Evolutionary conservation across 1,284 basidiomycete genomes (phyloP), one percentile per base, ranked within the genome.

Genomic region (Tilletia walkeri): DNA sequence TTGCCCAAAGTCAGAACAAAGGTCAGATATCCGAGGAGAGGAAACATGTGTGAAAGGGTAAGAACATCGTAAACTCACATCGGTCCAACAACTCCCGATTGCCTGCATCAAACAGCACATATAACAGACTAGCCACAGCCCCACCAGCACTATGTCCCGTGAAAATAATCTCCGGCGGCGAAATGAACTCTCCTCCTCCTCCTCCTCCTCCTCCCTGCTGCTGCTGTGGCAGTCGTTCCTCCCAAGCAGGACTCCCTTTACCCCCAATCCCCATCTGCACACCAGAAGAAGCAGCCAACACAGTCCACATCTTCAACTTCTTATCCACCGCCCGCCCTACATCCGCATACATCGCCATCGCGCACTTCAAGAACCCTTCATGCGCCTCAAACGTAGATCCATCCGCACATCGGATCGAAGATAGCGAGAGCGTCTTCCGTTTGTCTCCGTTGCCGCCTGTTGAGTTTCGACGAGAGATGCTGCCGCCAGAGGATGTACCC

Each of bases 111-210:
- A 63, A 34, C 59, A 63, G 36, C 30, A 63, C 59, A 39, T 63
- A 63, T 6, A 63, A 34, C 59, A 63, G 34, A 38, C 34, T 38
- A 34, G 59, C 59, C 16, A 63, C 59, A 6, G 59, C 59, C 16
- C 59, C 59, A 18, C 59, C 59, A 10, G 59, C 59, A 63, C 59
- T 63, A 20, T 63, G 59, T 18, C 59, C 59, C 30, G 59, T 63
- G 3, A 63, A 39, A 16, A 63, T 63, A 9, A 63, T 16, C 34
- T 63, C 59, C 36, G 59, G 59, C 16, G 59, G 59, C 34, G 59
- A 63, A 6, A 63, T 20, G 4, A 18, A 7, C 59, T 63, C 59
- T 18, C 50, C 50, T 53, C 50, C 18, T 6, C 4, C 49, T 24
- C 49, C 20, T 53, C 49, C 49, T 24, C 50, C 18, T 24, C 50